A percentile compares a stretch with the other conserved stretches of the same genome.
phyloP scores from a whole-genome alignment of 169 alveolate species.

The Blepharisma undulans region DNA sequence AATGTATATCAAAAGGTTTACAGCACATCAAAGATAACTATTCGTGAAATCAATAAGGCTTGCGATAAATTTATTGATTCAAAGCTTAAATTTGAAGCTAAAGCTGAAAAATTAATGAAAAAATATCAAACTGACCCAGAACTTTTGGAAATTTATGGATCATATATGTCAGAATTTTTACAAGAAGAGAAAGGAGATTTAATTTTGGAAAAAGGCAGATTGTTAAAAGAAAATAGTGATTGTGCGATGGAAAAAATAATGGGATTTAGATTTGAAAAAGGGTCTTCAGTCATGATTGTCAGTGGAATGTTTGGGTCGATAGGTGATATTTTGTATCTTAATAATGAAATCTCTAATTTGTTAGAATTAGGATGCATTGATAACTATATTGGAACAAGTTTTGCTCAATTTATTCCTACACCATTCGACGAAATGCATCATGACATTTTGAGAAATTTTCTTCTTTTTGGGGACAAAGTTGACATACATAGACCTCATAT shows the following conservation, averaged over 20 bases:
- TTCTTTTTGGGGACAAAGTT: neutral
- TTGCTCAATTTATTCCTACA: neutral
- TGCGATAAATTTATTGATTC: neutral
- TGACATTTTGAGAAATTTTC: neutral
- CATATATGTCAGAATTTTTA: neutral
- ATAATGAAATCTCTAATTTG: neutral
- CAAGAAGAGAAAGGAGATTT: neutral
- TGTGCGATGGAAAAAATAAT: neutral
- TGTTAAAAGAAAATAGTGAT: neutral
- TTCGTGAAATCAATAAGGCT: neutral
- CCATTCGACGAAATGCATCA: neutral
- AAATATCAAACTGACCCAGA: neutral
- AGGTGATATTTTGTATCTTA: neutral
- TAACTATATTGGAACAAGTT: neutral
- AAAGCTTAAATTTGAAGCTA: neutral
- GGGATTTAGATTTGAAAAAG: neutral
- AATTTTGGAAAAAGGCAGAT: neutral
- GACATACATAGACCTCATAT: neutral
- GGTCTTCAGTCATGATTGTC: neutral
- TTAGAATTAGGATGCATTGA: neutral
- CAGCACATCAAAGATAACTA: neutral
- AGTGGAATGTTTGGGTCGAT: neutral
- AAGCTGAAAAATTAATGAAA: neutral
- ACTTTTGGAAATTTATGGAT: neutral
- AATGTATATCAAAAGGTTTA: neutral